phyloP scores from a whole-genome alignment of 257 asterid species.

The Nicotiana attenuata region DNA sequence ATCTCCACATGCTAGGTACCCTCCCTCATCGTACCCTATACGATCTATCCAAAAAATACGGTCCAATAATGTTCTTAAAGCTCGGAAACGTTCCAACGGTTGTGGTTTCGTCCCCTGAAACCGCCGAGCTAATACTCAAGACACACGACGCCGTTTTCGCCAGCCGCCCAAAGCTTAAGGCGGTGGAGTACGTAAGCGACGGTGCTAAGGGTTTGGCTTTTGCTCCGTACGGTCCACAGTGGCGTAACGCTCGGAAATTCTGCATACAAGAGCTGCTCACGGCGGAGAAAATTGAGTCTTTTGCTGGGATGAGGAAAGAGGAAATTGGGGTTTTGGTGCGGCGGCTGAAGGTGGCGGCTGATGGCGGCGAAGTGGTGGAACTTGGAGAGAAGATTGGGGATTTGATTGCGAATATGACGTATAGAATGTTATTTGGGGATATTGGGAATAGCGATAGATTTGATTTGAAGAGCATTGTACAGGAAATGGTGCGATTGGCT shows the following conservation, averaged over 20 bases:
- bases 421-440: conserved; percentile 4
- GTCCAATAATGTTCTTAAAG: background rate
- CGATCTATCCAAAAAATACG: background rate
- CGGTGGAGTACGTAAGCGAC: background rate
- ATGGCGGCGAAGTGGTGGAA: background rate
- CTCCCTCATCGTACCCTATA: conserved; percentile 9
- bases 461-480: background rate
- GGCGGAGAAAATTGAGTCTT: background rate
- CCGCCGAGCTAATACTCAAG: conserved; percentile 1
- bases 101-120: background rate
- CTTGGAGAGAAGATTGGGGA: background rate
- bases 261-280: conserved; percentile 8
- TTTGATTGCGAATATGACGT: conserved; percentile 12
- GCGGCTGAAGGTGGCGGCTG: background rate
- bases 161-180: background rate
- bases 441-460: background rate
- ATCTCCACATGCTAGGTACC: conserved; percentile 7
- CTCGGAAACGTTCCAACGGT: background rate
- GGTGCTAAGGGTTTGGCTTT: background rate
- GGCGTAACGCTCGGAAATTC: background rate
- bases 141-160: conserved; percentile 12
- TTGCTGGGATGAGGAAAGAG: conserved; percentile 7
- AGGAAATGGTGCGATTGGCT: background rate
- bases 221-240: background rate
- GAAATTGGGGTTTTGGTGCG: background rate